phyloP scores from a whole-genome alignment of 2,329 filamentous ascomycete species.

The Colletotrichum tropicicola region DNA sequence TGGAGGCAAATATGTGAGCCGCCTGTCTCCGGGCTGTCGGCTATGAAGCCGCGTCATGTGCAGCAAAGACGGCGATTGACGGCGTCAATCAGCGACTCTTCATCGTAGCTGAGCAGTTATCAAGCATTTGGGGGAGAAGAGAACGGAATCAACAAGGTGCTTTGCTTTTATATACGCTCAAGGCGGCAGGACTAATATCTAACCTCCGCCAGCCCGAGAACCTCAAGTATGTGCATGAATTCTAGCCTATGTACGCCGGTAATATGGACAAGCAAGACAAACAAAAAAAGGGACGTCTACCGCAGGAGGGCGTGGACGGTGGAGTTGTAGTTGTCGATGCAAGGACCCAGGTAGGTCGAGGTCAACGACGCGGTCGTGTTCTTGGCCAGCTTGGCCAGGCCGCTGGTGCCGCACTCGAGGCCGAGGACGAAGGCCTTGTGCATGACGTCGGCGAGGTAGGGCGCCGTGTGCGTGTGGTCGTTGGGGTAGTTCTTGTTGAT shows the following conservation, averaged over 20 bases:
- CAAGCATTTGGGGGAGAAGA: too few relatives aligned
- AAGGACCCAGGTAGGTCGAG: conserved; percentile 38
- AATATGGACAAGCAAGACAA: background rate
- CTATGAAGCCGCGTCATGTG: too few relatives aligned
- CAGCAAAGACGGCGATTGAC: too few relatives aligned
- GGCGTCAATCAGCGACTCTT: too few relatives aligned
- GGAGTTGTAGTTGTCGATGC: conserved; percentile 34
- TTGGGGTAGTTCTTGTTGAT: conserved; percentile 64
- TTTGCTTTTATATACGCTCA: background rate
- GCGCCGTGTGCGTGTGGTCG: conserved; percentile 71
- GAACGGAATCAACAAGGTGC: too few relatives aligned
- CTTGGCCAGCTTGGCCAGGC: conserved; percentile 42
- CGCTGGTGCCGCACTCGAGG: conserved; percentile 56
- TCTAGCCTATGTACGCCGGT: background rate
- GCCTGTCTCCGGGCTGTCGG: too few relatives aligned
- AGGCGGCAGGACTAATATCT: background rate
- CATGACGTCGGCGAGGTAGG: conserved; percentile 63
- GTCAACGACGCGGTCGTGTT: conserved; percentile 44
- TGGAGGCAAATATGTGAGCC: background rate
- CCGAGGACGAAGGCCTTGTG: conserved; percentile 67
- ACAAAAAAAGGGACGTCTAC: background rate
- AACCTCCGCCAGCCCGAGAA: background rate
- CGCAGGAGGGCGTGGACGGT: conserved; percentile 28
- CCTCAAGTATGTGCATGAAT: conserved; percentile 18
- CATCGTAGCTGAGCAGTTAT: too few relatives aligned